phyloP scores from a whole-genome alignment of 2,329 filamentous ascomycete species.

The Sclerotinia minor region DNA sequence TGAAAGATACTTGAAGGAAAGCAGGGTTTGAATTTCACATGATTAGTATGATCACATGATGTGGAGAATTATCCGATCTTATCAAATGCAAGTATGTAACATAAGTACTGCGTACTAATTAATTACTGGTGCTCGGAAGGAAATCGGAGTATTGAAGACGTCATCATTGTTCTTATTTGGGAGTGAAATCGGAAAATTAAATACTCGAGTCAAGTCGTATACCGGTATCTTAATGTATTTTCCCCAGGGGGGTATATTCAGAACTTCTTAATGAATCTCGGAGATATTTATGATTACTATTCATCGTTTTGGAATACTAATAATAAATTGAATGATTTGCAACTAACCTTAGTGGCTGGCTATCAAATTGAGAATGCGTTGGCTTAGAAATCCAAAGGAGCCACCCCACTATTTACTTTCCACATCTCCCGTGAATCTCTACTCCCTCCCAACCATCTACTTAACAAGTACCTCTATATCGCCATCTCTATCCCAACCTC shows the following conservation, averaged over 20 bases:
- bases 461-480: not conserved
- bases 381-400: slow-evolving; percentile 18
- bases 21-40: slow-evolving; percentile 12
- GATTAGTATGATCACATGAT: not conserved
- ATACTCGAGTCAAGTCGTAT: too few species aligned
- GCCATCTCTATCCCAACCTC: not conserved
- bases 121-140: not conserved
- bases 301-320: not conserved
- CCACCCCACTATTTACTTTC: slow-evolving; percentile 15
- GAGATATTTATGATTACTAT: not conserved
- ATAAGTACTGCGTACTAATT: too few species aligned
- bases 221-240: not conserved
- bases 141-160: not conserved
- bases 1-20: slow-evolving; percentile 8
- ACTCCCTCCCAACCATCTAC: not conserved
- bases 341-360: not conserved
- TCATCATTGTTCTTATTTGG: not conserved
- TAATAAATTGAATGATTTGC: not conserved
- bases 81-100: too few species aligned
- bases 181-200: not conserved
- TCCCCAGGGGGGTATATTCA: not conserved
- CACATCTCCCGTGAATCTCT: not conserved
- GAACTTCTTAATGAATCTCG: not conserved
- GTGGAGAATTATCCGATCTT: not conserved
- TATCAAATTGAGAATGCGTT: slow-evolving; percentile 2